Percentiles rank a stretch among this genome's conserved stretches.
phyloP scores from a whole-genome alignment of 768 basidiomycete genomes.

The Phlebiopsis flavidoalba region DNA sequence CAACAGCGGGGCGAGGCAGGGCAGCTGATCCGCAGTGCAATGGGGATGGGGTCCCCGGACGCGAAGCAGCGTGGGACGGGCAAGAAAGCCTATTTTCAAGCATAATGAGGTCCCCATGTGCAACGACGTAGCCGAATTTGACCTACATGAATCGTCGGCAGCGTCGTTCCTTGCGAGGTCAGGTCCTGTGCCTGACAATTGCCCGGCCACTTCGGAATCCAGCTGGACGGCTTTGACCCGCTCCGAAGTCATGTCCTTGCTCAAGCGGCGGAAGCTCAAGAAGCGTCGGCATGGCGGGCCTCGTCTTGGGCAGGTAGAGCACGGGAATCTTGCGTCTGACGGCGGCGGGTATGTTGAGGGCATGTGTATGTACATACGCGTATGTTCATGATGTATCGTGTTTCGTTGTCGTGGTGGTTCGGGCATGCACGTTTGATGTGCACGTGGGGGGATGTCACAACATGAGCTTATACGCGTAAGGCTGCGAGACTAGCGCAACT shows the following conservation, averaged over 20 bases:
- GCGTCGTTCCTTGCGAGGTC: neutral
- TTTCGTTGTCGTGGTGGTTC: neutral
- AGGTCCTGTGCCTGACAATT: constrained; percentile 7
- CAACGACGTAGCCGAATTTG: neutral
- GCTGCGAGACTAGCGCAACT: constrained; percentile 7
- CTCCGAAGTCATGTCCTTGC: constrained; percentile 17
- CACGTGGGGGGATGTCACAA: neutral
- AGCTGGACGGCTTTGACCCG: constrained; percentile 26
- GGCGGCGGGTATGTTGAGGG: neutral
- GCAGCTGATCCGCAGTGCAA: constrained; percentile 33
- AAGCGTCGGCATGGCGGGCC: constrained; percentile 30
- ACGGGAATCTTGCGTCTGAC: constrained; percentile 26
- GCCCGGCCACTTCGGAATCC: constrained; percentile 11
- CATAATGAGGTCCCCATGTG: neutral
- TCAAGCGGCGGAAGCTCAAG: constrained; percentile 26
- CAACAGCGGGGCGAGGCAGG: constrained; percentile 31
- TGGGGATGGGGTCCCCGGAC: constrained; percentile 36
- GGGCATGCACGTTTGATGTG: constrained; percentile 13
- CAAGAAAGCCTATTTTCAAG: constrained; percentile 29
- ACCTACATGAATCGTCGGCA: constrained; percentile 7
- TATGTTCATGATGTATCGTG: neutral
- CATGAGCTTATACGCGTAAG: constrained; percentile 4
- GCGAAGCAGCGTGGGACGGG: constrained; percentile 32
- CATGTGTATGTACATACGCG: neutral
- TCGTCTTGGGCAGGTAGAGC: constrained; percentile 40